Percentiles rank a stretch among this genome's conserved stretches.
phyloP scores from a whole-genome alignment of 805 yeast species.

The Metschnikowia lachancei region DNA sequence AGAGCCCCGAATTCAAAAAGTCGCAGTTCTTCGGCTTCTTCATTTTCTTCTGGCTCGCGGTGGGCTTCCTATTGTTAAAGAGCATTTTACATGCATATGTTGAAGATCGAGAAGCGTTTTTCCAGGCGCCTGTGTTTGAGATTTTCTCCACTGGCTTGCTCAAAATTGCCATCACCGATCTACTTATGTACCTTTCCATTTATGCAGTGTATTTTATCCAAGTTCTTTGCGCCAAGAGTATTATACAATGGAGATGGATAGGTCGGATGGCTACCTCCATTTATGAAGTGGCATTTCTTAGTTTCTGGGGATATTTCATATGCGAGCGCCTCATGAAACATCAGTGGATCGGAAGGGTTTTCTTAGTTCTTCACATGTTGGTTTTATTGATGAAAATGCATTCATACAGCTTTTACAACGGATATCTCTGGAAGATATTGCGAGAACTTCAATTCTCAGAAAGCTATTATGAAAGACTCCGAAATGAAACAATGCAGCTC shows the following conservation, averaged over 20 bases:
- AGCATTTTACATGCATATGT: slow-evolving; percentile 53
- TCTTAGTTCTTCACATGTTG: slow-evolving; percentile 75
- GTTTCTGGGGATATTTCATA: slow-evolving; percentile 55
- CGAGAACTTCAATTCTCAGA: slow-evolving; percentile 54
- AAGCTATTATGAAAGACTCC: slow-evolving; percentile 28
- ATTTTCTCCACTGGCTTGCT: slow-evolving; percentile 60
- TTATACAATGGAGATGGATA: slow-evolving; percentile 54
- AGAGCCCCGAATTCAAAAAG: slow-evolving; percentile 42
- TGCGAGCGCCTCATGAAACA: slow-evolving; percentile 45
- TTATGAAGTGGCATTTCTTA: slow-evolving; percentile 53
- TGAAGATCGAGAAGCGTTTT: slow-evolving; percentile 40
- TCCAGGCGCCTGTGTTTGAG: slow-evolving; percentile 53
- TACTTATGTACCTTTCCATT: slow-evolving; percentile 65
- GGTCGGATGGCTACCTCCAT: slow-evolving; percentile 65
- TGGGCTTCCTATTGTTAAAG: slow-evolving; percentile 53
- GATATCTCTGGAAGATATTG: slow-evolving; percentile 71
- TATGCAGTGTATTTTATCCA: slow-evolving; percentile 66
- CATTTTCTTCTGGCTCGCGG: slow-evolving; percentile 73
- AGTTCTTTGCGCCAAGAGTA: slow-evolving; percentile 41
- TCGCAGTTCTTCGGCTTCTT: slow-evolving; percentile 74
- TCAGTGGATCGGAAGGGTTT: slow-evolving; percentile 91
- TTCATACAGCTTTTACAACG: slow-evolving; percentile 88
- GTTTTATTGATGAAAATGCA: slow-evolving; percentile 95
- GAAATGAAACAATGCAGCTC: slow-evolving; percentile 28
- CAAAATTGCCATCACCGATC: slow-evolving; percentile 71